These are phyloP conservation scores for Nitzschia sp. DNA, from an alignment of 108 stramenopile species.

Conservation along the genomic window DNA sequence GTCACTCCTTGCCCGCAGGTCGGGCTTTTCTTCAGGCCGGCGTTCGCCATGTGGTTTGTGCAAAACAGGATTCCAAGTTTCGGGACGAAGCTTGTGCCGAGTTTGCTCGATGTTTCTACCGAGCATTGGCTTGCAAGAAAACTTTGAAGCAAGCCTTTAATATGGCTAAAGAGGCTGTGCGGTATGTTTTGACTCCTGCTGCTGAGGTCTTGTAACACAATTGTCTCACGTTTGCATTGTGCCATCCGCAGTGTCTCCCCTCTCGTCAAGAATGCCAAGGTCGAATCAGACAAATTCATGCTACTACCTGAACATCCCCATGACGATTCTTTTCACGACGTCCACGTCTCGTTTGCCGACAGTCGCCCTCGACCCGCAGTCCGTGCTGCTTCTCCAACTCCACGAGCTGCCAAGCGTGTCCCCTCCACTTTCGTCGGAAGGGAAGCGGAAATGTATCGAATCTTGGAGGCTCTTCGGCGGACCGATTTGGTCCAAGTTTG, in stretches of 20 bases:
- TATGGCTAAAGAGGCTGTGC: constrained; percentile 55
- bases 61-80: constrained; percentile 53
- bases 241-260: constrained; percentile 23
- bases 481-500: constrained; percentile 42
- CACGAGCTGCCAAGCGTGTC: constrained; percentile 10
- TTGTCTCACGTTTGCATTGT: constrained; percentile 11
- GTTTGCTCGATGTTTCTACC: constrained; percentile 64
- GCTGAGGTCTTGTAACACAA: constrained; percentile 31
- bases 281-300: constrained; percentile 52
- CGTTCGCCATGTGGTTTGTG: constrained; percentile 81
- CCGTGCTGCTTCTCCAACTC: not conserved
- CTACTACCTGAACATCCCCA: constrained; percentile 45
- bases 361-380: not conserved
- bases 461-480: constrained; percentile 40
- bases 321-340: constrained; percentile 18
- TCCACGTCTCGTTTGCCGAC: constrained; percentile 6
- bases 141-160: constrained; percentile 69
- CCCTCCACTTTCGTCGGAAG: constrained; percentile 59
- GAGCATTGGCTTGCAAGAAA: constrained; percentile 50
- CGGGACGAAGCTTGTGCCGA: constrained; percentile 60
- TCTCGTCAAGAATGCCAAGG: constrained; percentile 34
- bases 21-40: constrained; percentile 75
- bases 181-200: constrained; percentile 40
- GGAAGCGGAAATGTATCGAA: constrained; percentile 49
- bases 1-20: constrained; percentile 59